Evolutionary conservation across 176 grass and related monocot species (phyloP), one percentile per base, ranked within the genome.

Genomic region (Elaeis guineensis): DNA sequence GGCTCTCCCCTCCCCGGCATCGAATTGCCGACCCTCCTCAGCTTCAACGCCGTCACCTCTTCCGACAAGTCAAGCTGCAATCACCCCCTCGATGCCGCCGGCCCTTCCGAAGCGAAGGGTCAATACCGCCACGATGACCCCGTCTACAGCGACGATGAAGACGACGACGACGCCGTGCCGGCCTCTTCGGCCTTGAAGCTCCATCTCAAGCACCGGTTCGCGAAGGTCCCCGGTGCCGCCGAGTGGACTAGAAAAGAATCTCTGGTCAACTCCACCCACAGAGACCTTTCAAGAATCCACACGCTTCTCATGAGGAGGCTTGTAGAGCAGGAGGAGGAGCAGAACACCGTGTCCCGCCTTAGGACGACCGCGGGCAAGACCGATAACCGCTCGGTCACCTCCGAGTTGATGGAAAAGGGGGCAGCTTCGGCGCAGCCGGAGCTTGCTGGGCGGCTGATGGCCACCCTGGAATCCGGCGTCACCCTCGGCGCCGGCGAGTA

Each of bases 401-500:
- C 49, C 7, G 28, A 56, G 28, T 35, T 39, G 35, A 19, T 26
- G 0, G 25, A 49, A 16, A 21, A 60, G 29, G 16, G 20, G 0
- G 49, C n/a, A n/a, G 52, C 59, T 9, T 48, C 57, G 3, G 69
- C 80, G 14, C 57, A 54, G 51, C 59, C 78, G 5, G 70, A 81
- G 35, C 68, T 90, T 21, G 70, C 64, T 16, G 87, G 83, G 66
- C 73, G 73, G 44, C 19, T 98, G 56, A 81, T 98, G 70, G 84
- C 84, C 19, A 81, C 77, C 54, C 76, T 98, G 25, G 81, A 83
- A 83, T 98, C 93, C 3, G 93, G 93, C 14, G 84, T 89, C 44
- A 64, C 87, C 2, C 64, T 98, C 3, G 93, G 88, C 4, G 89
- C 87, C 0, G 93, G 87, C 2, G 93, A 98, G 87, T 92, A 98